phyloP scores from a whole-genome alignment of 2,329 filamentous ascomycete genomes.

The Chrysoporthe austroafricana region DNA sequence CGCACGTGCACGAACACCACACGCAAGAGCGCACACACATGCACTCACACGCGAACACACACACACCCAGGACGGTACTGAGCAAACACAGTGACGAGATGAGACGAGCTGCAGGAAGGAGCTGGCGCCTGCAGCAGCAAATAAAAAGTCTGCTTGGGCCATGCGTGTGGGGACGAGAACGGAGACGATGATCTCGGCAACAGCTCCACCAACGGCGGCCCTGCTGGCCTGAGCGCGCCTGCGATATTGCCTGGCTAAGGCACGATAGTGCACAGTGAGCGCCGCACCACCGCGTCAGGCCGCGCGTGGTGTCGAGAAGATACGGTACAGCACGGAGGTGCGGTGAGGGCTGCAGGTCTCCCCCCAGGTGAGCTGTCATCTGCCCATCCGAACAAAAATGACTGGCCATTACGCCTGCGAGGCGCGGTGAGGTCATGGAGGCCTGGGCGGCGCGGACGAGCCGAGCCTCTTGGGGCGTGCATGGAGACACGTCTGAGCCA shows the following conservation, averaged over 20 bases:
- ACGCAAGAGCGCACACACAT: too few species aligned
- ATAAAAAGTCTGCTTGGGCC: background rate
- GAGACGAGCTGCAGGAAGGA: background rate
- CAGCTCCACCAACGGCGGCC: conserved; percentile 22
- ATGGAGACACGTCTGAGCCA: background rate
- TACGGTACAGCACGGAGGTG: background rate
- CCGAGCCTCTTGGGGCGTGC: background rate
- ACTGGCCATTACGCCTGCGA: background rate
- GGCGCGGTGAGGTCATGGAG: background rate
- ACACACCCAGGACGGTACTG: too few species aligned
- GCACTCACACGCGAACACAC: too few species aligned
- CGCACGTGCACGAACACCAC: too few species aligned
- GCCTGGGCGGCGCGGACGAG: background rate
- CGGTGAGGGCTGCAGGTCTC: background rate
- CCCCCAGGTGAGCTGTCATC: background rate
- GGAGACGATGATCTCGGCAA: conserved; percentile 4
- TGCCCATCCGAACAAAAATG: background rate
- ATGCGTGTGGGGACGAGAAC: background rate
- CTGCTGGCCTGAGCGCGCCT: conserved; percentile 9
- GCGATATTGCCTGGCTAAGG: background rate
- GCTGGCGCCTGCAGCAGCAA: background rate
- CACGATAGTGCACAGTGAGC: background rate
- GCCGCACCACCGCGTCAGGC: background rate
- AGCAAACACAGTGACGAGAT: too few species aligned
- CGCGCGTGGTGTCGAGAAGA: background rate